These are phyloP conservation scores for Umbelopsis vinacea DNA, from an alignment of 192 early-diverging fungal genomes.

Conservation along the genomic window DNA sequence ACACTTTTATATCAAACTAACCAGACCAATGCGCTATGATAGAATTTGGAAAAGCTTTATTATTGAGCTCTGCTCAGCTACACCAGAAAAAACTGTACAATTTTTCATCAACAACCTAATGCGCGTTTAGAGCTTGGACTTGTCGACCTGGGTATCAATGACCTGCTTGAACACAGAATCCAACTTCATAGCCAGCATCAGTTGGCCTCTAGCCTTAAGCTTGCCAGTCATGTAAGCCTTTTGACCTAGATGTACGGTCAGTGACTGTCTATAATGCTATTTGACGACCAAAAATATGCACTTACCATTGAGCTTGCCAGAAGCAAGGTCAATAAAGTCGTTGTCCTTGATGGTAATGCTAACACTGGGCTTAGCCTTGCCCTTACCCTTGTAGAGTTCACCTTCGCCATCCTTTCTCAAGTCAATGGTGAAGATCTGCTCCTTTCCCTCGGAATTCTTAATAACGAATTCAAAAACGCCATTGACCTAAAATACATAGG, in stretches of 20 bases:
- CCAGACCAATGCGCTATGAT: not conserved
- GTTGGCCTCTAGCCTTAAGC: constrained; percentile 82
- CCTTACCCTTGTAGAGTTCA: constrained; percentile 58
- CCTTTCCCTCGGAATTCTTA: constrained; percentile 70
- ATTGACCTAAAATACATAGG: constrained; percentile 53
- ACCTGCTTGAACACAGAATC: constrained; percentile 63
- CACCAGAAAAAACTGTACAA: constrained; percentile 1
- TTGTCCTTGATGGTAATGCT: constrained; percentile 73
- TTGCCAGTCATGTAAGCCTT: constrained; percentile 94
- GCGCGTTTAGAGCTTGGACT: constrained; percentile 63
- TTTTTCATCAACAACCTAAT: not conserved
- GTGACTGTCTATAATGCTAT: not conserved
- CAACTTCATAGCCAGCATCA: constrained; percentile 75
- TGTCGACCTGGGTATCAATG: constrained; percentile 44
- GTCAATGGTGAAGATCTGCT: constrained; percentile 85
- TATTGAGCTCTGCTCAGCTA: constrained; percentile 11
- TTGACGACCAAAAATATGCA: not conserved
- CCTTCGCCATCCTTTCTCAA: constrained; percentile 70
- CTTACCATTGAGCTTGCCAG: constrained; percentile 85
- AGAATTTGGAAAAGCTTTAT: not conserved
- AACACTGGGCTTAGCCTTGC: constrained; percentile 73
- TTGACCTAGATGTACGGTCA: constrained; percentile 56
- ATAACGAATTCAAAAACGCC: constrained; percentile 91
- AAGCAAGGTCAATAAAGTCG: constrained; percentile 83
- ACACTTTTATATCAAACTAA: no score